Base-by-base conservation (phyloP, 1,284 basidiomycete species). In the Pseudozyma tsukubaensis region DNA sequence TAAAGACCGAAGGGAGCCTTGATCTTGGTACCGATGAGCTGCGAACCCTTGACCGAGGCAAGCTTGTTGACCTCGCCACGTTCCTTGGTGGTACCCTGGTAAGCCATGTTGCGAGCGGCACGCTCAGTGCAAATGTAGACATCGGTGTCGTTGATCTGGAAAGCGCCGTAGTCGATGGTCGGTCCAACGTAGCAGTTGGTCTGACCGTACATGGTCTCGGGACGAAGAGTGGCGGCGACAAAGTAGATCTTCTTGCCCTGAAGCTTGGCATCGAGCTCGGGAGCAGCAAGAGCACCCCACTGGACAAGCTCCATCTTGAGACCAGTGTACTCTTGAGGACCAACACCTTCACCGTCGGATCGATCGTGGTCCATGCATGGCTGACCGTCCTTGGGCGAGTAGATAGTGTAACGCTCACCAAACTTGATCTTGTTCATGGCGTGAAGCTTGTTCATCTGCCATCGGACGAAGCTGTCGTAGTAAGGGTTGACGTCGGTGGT, bases 311-410 rank as follows among this genome's bases (percentile, higher is more conserved):
- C 90, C 93, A 98, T 94, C 88, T 97, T 98, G 85, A 99, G 87
- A 18, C 89, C 92, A 14, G 96, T 94, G 87, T 99, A 99, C 85
- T 99, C 96, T 83, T 97, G 94, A 8, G 97, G 96, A 16, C 94
- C 94, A 61, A 97, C 87, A 56, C 92, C 95, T 86, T 99, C 97
- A 50, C 97, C 97, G 73, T 94, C 94, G 60, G 91, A 89, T 72
- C 97, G 92, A 85, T 99, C 97, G 87, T 99, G 97, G 86, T 99
- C 97, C 97, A 99, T 99, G 85, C 97, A 99, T 1, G 97, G 96
- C 85, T 99, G 97, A 10, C 94, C 94, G 82, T 99, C 97, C 86
- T 98, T 98, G n/a, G 94, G 94, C 78, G 93, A 96, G 88, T 97
- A 99, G 84, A 99, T 94, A 43, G 97, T 99, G 86, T 98, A 97